A percentile compares a stretch with the other conserved stretches of the same genome.
Evolutionary conservation across 306 rosid genomes (phyloP).

Genomic region (Cucurbita pepo): DNA sequence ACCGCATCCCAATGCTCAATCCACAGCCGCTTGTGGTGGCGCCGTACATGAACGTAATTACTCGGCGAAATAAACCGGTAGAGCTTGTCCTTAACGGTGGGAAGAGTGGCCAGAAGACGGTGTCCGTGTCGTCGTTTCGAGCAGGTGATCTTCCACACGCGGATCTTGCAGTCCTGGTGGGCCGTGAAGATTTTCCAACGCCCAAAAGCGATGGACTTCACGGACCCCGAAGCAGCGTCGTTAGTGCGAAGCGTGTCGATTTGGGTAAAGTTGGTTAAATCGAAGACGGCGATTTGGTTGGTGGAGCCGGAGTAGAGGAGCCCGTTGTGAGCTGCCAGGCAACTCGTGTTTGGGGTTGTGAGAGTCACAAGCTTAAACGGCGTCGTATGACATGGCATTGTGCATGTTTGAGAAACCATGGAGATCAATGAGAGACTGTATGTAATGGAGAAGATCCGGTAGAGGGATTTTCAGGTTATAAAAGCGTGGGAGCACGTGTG

Average conservation of each 20-base stretch:
- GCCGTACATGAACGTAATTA: conserved; percentile 30
- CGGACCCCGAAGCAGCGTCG: conserved; percentile 29
- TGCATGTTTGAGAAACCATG: neutral
- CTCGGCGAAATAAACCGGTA: conserved; percentile 25
- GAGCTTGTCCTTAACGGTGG: conserved; percentile 34
- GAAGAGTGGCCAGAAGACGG: conserved; percentile 33
- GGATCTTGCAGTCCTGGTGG: conserved; percentile 54
- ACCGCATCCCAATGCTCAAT: conserved; percentile 50
- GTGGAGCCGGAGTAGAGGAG: conserved; percentile 52
- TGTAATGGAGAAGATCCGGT: no score
- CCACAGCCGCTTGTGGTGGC: conserved; percentile 37
- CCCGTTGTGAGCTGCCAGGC: conserved; percentile 34
- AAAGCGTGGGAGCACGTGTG: neutral
- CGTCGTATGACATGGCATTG: neutral
- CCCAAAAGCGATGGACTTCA: conserved; percentile 37
- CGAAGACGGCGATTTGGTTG: conserved; percentile 38
- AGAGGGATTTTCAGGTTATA: neutral
- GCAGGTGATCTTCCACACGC: conserved; percentile 30
- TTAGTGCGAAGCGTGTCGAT: conserved; percentile 29
- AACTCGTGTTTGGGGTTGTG: neutral
- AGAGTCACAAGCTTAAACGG: neutral
- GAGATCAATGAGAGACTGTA: no score
- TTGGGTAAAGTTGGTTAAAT: conserved; percentile 11
- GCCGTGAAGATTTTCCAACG: conserved; percentile 37
- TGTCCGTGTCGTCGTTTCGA: conserved; percentile 13